Base-by-base conservation (phyloP, 2,329 filamentous ascomycete genomes). In the Aspergillus fructus region DNA sequence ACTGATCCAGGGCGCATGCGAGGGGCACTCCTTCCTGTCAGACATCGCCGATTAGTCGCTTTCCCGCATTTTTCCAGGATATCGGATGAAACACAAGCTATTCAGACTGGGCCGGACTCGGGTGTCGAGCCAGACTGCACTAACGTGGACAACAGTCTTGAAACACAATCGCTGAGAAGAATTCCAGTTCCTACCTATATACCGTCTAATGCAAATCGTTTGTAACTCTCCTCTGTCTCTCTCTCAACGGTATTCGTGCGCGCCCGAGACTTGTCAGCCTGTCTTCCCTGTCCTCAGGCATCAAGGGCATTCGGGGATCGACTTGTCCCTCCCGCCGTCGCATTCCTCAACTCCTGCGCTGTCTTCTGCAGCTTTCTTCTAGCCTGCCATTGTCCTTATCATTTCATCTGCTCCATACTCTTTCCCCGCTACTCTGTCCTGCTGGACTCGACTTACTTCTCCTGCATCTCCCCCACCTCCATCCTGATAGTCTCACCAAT, bases 141-240 rank as follows among this genome's bases (percentile, higher is more conserved):
- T 51, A 51, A 42, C 49, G 39, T 51, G 49, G 49, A 30, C 49
- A 42, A 43, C 49, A 51, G 49, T 43, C 34, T 50, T 51, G 49
- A 51, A 51, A 51, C 49, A 48, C 34, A 47, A 9, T 27, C 39
- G 50, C 17, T 24, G 42, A 46, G 37, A 24, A 41, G n/a, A 41
- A 41, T 33, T 34, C 30, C 45, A 40, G 45, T 9, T 39, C 33
- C 45, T 47, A 52, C 7, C 37, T 54, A 54, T 54, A 54, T 55
- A 41, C 49, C 39, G 54, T 57, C 41, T 37, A 59, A 62, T 62
- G 51, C 56, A 62, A 59, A 50, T 59, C 56, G 53, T 55, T 55
- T 50, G 50, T 61, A 55, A 63, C 54, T 58, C 34, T 47, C 58
- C 54, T 58, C 41, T 47, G 53, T 45, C 52, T 53, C 39, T 23